Base-by-base conservation (phyloP, 1,284 basidiomycete genomes). In the Mycena citricolor region DNA sequence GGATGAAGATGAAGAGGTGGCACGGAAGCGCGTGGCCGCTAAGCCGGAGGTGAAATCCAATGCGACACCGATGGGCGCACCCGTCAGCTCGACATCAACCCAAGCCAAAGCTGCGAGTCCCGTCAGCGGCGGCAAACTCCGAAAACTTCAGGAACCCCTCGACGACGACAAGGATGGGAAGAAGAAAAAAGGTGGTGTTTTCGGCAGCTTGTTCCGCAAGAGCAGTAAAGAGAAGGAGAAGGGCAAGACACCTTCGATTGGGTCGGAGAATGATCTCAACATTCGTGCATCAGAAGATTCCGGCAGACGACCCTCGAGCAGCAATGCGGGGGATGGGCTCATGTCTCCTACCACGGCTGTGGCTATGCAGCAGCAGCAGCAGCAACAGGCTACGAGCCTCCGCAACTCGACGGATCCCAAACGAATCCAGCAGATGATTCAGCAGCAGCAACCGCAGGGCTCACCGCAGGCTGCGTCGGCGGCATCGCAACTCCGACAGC, bases 191-290 rank as follows among this genome's bases (percentile, higher is more conserved):
- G n/a, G n/a, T n/a, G 72, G 80, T 2, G 70, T 91, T 31, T 83
- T 94, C 54, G 74, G 82, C 21, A 76, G 81, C 0, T 57, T 94
- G 33, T 94, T 94, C 60, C 69, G 86, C 39, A 83, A 78, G 62
- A 87, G 83, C 64, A 87, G 90, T 61, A 90, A 91, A 67, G 76
- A 79, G 42, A 90, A 87, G 61, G 79, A 79, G 29, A 79, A 77
- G 57, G 70, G 66, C 16, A 68, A 70, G 42, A 70, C 65, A 14
- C 54, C 68, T 45, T 76, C 68, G 1, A 73, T 76, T 52, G 70
- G 68, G 0, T 76, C 73, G 0, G 76, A 62, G 47, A 73, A 65
- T 56, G 68, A 54, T 56, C 63, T 56, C 59, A 56, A 41, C 10
- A 32, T 59, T 31, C 42, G 55, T 41, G 42, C 37, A 36, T 81